Evolutionary conservation across 140 eudicot genomes (phyloP).

Genomic region (Bidens hawaiensis): DNA sequence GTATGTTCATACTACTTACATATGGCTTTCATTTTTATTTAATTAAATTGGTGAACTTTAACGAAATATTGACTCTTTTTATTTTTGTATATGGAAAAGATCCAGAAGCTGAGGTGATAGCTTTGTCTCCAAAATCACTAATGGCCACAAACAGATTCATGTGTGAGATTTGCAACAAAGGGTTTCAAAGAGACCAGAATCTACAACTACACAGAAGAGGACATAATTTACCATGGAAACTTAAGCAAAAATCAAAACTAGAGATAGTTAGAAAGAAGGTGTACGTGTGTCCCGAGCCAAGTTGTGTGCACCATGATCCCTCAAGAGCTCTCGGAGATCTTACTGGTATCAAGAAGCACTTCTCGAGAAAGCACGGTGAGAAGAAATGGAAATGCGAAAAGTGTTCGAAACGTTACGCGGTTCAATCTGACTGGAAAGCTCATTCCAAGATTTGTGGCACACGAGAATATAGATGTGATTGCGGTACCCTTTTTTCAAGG

Average conservation of each 20-base stretch:
- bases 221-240: constrained; percentile 78
- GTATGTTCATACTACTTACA: neutral
- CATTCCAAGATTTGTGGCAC: constrained; percentile 89
- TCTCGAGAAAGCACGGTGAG: constrained; percentile 71
- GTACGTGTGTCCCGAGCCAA: constrained; percentile 70
- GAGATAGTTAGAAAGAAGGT: constrained; percentile 57
- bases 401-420: constrained; percentile 72
- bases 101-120: constrained; percentile 84
- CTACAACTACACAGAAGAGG: constrained; percentile 76
- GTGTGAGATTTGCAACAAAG: constrained; percentile 74
- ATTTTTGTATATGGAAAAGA: constrained; percentile 38
- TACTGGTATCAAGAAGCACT: constrained; percentile 80
- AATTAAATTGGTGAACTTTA: constrained; percentile 3
- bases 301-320: constrained; percentile 77
- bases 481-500: constrained; percentile 85
- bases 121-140: constrained; percentile 66
- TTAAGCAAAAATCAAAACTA: constrained; percentile 55
- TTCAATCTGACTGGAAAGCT: constrained; percentile 91
- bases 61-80: constrained; percentile 7
- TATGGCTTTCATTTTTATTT: neutral
- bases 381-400: constrained; percentile 83
- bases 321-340: constrained; percentile 75
- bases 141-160: constrained; percentile 72
- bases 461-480: constrained; percentile 75
- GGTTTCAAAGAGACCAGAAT: constrained; percentile 73